Base-by-base conservation (phyloP, 2,329 filamentous ascomycete species). In the Ophiostoma ulmi region DNA sequence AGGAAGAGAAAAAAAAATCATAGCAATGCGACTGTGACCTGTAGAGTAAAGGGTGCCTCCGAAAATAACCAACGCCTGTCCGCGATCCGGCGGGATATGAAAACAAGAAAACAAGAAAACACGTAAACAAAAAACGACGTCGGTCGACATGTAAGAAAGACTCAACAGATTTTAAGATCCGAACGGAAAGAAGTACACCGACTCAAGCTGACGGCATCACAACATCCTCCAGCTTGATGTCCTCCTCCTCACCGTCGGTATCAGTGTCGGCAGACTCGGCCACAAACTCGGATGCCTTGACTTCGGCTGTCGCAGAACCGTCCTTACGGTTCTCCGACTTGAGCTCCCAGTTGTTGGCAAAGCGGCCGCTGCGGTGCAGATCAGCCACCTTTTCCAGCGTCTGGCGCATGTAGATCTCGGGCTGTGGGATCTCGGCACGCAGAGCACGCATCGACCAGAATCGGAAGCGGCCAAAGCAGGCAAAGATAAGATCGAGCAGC, bases 361-460 rank as follows among this genome's bases (percentile, higher is more conserved):
- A 97, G 3, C 88, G 86, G 36, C 94, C 94, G 66, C 88, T 90
- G 79, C 93, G 92, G 78, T 96, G 68, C 72, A 97, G 81, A 26
- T 91, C 87, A 0, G 93, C 94, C 72, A 98, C 87, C 77, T 93
- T 89, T 73, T 94, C 91, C 75, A 99, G 81, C 0, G 90, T 90
- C 78, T 95, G 88, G 70, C 94, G 93, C 73, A 99, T 87, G 79
- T 94, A 98, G n/a, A 91, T 89, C 78, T 98, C 95, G 1, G 95
- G 95, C 80, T 99, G 95, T 72, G 90, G 87, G 55, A 96, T 87
- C 72, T 86, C 83, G 68, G 88, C 85, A 74, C 93, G 92, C 75
- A 99, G 86, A 5, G 91, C 88, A 77, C 92, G 94, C 84, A 98
- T 91, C n/a, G 91, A 89, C 94, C 94, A 99, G 80, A 95, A 98